phyloP scores from a whole-genome alignment of 2,329 filamentous ascomycete genomes.

The Diaporthe sp. region DNA sequence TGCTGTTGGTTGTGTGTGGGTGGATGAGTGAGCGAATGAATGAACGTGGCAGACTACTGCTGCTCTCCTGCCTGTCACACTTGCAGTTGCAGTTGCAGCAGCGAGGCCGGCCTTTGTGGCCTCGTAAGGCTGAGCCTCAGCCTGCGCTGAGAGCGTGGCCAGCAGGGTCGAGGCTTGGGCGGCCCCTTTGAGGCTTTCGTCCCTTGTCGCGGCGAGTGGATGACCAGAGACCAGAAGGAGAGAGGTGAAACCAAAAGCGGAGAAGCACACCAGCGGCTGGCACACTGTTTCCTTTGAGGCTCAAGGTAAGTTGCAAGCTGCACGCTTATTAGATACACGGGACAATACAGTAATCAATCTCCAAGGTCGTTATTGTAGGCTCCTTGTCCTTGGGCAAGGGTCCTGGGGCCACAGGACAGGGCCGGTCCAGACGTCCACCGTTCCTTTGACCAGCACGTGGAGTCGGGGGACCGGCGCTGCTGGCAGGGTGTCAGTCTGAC shows the following conservation, averaged over 20 bases:
- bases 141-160: not conserved
- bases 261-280: not conserved
- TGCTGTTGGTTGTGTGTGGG: not conserved
- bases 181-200: conserved; percentile 15
- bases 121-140: conserved; percentile 27
- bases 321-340: not conserved
- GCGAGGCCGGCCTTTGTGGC: conserved; percentile 21
- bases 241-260: conserved; percentile 28
- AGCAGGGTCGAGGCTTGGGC: conserved; percentile 9
- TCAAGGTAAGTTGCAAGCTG: not conserved
- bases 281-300: conserved; percentile 10
- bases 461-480: not conserved
- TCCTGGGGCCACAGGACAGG: conserved; percentile 2
- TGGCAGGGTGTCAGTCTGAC: not conserved
- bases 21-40: not conserved
- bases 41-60: not conserved
- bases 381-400: conserved; percentile 5
- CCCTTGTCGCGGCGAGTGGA: not conserved
- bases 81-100: conserved; percentile 11
- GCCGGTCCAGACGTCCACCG: conserved; percentile 13
- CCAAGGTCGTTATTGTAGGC: not conserved
- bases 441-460: conserved; percentile 29
- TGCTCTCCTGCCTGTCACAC: conserved; percentile 2
- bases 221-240: conserved; percentile 12
- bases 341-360: not conserved